Percentiles rank a stretch among this genome's conserved stretches.
These are phyloP conservation scores for Solanum ahanhuiri DNA, from an alignment of 257 asterid genomes.

Conservation along the genomic window DNA sequence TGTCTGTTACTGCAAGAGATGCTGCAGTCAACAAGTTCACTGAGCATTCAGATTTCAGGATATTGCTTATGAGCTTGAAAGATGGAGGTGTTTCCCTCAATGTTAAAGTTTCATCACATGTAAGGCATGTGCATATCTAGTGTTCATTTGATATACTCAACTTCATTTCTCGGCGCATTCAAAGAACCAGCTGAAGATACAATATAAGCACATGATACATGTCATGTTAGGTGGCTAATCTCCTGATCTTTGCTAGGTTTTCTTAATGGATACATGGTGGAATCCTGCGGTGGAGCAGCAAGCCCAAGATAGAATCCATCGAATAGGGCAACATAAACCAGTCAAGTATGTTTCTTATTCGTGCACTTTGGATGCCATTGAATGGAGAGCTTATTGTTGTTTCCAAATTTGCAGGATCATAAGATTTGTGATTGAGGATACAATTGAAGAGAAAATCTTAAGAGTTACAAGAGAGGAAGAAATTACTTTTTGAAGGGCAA, in stretches of 20 bases:
- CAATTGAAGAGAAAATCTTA: neutral
- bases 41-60: constrained; percentile 28
- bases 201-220: too few relatives aligned
- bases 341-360: neutral
- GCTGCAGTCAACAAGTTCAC: constrained; percentile 23
- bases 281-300: neutral
- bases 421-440: neutral
- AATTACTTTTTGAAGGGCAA: neutral
- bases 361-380: too few relatives aligned
- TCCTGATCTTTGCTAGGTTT: too few relatives aligned
- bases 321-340: neutral
- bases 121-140: too few relatives aligned
- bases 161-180: too few relatives aligned
- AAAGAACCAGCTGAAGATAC: too few relatives aligned
- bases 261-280: neutral
- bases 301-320: neutral
- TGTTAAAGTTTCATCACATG: constrained; percentile 12
- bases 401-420: too few relatives aligned
- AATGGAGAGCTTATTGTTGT: too few relatives aligned
- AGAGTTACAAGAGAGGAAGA: neutral
- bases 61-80: constrained; percentile 53
- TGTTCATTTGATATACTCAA: too few relatives aligned
- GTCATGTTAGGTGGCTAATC: too few relatives aligned
- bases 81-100: constrained; percentile 92
- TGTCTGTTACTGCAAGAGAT: neutral